Conservation (phyloP, 306 rosid species). For the Corylus avellana region DNA sequence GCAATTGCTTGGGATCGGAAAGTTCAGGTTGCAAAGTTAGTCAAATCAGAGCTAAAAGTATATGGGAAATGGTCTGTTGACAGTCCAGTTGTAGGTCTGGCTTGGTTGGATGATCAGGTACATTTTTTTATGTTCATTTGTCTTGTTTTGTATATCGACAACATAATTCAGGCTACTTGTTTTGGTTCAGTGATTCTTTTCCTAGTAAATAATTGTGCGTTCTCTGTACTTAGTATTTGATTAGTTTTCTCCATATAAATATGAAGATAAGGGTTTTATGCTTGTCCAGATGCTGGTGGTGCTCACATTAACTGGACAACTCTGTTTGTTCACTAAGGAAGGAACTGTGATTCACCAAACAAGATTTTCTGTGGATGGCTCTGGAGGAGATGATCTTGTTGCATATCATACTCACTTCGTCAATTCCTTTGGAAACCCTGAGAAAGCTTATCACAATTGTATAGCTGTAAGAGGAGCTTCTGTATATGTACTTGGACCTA, state of each 20-base stretch:
- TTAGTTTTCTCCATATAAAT: slow-evolving; percentile 12
- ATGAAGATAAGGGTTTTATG: slow-evolving; percentile 24
- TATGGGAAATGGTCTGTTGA: slow-evolving; percentile 90
- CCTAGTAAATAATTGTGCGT: background rate
- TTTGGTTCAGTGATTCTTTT: slow-evolving; percentile 14
- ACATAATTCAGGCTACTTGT: slow-evolving; percentile 13
- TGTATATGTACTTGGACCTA: slow-evolving; percentile 81
- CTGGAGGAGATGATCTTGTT: slow-evolving; percentile 76
- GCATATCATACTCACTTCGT: slow-evolving; percentile 80
- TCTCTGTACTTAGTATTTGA: slow-evolving; percentile 29
- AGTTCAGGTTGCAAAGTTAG: slow-evolving; percentile 92
- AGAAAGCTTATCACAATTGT: slow-evolving; percentile 89
- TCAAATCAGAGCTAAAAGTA: slow-evolving; percentile 76
- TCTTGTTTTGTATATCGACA: slow-evolving; percentile 19
- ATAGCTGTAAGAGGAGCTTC: slow-evolving; percentile 93
- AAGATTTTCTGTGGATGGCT: slow-evolving; percentile 67
- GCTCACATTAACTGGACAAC: slow-evolving; percentile 76
- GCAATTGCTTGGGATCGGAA: slow-evolving; percentile 97
- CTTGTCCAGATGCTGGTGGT: slow-evolving; percentile 86
- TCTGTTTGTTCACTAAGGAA: slow-evolving; percentile 78
- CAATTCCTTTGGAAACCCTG: slow-evolving; percentile 85
- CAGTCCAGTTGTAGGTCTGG: slow-evolving; percentile 83
- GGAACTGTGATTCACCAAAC: slow-evolving; percentile 94
- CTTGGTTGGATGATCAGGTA: slow-evolving; percentile 98
- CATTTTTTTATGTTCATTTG: background rate